phyloP scores from a whole-genome alignment of 371 early-diverging fungal genomes.

The Mortierella sp. region DNA sequence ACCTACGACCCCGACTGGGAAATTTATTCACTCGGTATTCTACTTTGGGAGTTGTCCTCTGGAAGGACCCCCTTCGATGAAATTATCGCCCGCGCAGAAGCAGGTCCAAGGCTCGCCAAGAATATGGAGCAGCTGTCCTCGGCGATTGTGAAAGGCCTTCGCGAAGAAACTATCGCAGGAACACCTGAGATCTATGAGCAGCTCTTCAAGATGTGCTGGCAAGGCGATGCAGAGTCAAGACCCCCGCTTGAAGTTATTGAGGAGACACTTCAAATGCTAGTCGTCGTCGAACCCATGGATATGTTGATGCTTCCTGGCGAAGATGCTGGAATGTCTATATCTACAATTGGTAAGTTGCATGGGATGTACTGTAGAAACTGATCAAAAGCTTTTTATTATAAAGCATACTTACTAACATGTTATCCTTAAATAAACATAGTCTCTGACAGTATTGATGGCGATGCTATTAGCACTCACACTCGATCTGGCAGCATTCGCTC shows the following conservation, averaged over 20 bases:
- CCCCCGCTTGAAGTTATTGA: conserved; percentile 54
- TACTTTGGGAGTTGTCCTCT: conserved; percentile 52
- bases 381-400: background rate
- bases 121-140: conserved; percentile 49
- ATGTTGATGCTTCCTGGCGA: conserved; percentile 56
- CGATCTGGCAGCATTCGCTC: conserved; percentile 47
- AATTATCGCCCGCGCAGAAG: conserved; percentile 48
- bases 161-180: conserved; percentile 43
- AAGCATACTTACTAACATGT: background rate
- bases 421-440: conserved; percentile 22
- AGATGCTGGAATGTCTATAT: conserved; percentile 39
- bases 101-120: conserved; percentile 48
- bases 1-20: conserved; percentile 42
- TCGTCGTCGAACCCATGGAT: conserved; percentile 55
- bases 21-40: conserved; percentile 48
- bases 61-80: conserved; percentile 52
- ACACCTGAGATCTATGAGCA: conserved; percentile 57
- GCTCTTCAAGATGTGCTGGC: conserved; percentile 57
- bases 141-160: conserved; percentile 51
- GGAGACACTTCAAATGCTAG: conserved; percentile 53
- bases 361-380: background rate
- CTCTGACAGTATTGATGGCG: conserved; percentile 52
- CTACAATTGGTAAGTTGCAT: conserved; percentile 40
- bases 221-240: conserved; percentile 32
- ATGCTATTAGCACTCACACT: conserved; percentile 40